Evolutionary conservation across 2,329 filamentous ascomycete genomes (phyloP), one percentile per base, ranked within the genome.

Genomic region (Zasmidium cellare): DNA sequence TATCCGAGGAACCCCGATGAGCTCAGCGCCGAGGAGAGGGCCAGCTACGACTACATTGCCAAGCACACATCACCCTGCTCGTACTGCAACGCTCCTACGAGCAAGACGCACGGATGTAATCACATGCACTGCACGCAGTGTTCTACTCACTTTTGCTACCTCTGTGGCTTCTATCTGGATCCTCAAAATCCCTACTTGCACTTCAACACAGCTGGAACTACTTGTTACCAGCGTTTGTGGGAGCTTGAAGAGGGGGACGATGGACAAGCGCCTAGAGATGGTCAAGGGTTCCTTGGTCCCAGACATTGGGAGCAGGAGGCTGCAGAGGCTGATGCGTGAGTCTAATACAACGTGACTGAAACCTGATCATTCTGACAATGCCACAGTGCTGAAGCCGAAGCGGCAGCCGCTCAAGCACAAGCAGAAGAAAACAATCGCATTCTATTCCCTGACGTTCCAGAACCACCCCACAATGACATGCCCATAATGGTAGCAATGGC

Each of bases 61-160:
- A 76, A 85, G 61, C 87, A 96, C 76, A 96, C 92, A 0, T 91
- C 91, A 11, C 87, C 89, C 1, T 99, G 94, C 71, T 92, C 94
- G 11, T 93, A 91, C 3, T 99, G 94, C 76, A 85, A 82, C 25
- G 87, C 89, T 1, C 91, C 91, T 0, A 88, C 88, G 20, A 91
- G 96, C 72, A 99, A 99, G 79, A 91, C 89, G 1, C 87, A 90
- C 70, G 94, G 94, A 41, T 99, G 94, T 80, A 97, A 97, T 74
- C 92, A 97, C 75, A 97, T 97, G 92, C 90, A 88, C 51, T 97
- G 93, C 76, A 91, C 88, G 73, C 87, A 90, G 63, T 99, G 94
- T 78, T 82, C 88, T 52, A 89, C 91, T 1, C 93, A 97, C 74
- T 97, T 97, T 72, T 99, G 94, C 77, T 97, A 97, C 67, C 82